phyloP scores from a whole-genome alignment of 495 filamentous ascomycete genomes.

The Amorphotheca resinae region DNA sequence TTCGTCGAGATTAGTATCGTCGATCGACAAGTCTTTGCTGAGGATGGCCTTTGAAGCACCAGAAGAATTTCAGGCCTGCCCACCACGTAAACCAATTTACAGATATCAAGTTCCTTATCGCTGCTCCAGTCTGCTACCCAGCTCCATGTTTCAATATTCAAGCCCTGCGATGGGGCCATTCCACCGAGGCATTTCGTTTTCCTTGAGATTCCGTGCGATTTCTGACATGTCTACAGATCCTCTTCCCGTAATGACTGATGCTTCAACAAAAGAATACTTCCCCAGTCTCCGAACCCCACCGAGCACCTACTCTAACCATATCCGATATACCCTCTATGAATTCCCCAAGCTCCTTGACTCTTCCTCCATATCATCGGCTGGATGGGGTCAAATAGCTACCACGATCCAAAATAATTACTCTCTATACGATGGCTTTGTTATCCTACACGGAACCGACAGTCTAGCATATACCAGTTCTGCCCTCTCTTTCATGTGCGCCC shows the following conservation, averaged over 20 bases:
- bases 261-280: constrained; percentile 30
- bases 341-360: constrained; percentile 83
- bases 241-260: constrained; percentile 15
- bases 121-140: no score
- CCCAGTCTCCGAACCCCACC: constrained; percentile 65
- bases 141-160: no score
- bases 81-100: no score
- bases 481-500: constrained; percentile 86
- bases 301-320: constrained; percentile 67
- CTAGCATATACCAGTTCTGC: constrained; percentile 88
- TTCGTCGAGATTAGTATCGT: no score
- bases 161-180: no score
- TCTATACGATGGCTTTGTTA: constrained; percentile 86
- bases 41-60: no score
- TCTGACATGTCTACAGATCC: constrained; percentile 8
- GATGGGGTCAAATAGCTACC: constrained; percentile 79
- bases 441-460: constrained; percentile 91
- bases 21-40: no score
- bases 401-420: constrained; percentile 65
- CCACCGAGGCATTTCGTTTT: no score
- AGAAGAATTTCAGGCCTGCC: no score
- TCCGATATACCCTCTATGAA: constrained; percentile 79
- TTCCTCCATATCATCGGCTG: constrained; percentile 78
- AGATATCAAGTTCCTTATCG: no score
- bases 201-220: no score